These are phyloP conservation scores for Fusarium tricinctum DNA, from an alignment of 2,329 filamentous ascomycete genomes.

Conservation along the genomic window DNA sequence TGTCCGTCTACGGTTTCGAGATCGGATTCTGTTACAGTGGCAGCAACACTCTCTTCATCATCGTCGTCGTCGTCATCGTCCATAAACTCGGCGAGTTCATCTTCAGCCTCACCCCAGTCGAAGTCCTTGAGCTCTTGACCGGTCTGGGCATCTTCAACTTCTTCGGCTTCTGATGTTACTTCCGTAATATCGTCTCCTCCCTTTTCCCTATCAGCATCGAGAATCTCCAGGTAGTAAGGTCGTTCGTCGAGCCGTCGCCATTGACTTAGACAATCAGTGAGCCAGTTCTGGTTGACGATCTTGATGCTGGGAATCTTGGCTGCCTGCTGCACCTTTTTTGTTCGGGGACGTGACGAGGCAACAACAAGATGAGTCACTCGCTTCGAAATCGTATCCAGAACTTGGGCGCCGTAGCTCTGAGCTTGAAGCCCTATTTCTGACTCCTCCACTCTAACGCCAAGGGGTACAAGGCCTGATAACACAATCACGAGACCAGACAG, in stretches of 20 bases:
- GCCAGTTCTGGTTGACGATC: conserved; percentile 93
- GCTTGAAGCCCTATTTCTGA: conserved; percentile 92
- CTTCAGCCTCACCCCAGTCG: conserved; percentile 74
- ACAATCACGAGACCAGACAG: conserved; percentile 84
- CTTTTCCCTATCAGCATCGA: conserved; percentile 72
- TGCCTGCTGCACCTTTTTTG: conserved; percentile 91
- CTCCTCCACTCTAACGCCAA: conserved; percentile 81
- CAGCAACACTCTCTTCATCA: conserved; percentile 53
- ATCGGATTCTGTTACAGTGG: conserved; percentile 47
- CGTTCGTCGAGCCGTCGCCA: conserved; percentile 86
- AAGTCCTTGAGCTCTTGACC: conserved; percentile 67
- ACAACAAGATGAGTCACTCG: conserved; percentile 82
- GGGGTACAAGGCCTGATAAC: conserved; percentile 89
- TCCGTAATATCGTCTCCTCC: conserved; percentile 53
- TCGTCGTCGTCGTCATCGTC: conserved; percentile 66
- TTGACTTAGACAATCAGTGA: conserved; percentile 84
- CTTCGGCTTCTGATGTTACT: conserved; percentile 50
- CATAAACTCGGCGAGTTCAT: conserved; percentile 83
- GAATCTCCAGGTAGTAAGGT: conserved; percentile 82
- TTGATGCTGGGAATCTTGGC: conserved; percentile 84
- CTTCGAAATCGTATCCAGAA: conserved; percentile 69
- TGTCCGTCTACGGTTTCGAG: conserved; percentile 51
- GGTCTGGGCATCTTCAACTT: conserved; percentile 51
- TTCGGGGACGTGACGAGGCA: conserved; percentile 78
- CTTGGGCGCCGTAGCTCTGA: conserved; percentile 83